Conservation (phyloP, 148 eudicot species). For the Rhododendron ferrugineum region DNA sequence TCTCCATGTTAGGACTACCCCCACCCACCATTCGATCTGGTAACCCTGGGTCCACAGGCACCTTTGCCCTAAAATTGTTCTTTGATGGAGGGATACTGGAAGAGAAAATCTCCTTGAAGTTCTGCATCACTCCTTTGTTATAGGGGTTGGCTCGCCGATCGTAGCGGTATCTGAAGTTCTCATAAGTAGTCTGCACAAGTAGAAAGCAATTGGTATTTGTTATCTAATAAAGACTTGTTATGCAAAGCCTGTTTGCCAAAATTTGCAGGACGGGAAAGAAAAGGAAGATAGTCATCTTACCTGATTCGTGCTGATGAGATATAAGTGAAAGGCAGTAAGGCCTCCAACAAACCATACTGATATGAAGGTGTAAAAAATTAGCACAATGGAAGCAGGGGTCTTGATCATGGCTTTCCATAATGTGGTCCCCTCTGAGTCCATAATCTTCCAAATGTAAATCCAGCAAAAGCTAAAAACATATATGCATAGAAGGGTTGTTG, state of each 20-base stretch:
- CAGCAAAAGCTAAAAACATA: conserved; percentile 91
- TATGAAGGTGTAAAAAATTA: conserved; percentile 79
- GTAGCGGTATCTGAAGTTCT: conserved; percentile 88
- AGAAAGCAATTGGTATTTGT: background rate
- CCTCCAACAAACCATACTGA: conserved; percentile 99
- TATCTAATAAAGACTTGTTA: background rate
- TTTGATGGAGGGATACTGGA: conserved; percentile 57
- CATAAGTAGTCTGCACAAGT: conserved; percentile 79
- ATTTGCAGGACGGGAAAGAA: background rate
- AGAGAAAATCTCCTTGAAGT: conserved; percentile 79
- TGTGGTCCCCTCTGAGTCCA: conserved; percentile 53
- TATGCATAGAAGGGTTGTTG: conserved; percentile 79
- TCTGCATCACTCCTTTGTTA: conserved; percentile 73
- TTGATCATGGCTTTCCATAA: conserved; percentile 93
- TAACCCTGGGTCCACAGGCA: conserved; percentile 50
- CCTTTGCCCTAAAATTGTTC: conserved; percentile 70
- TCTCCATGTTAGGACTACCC: conserved; percentile 94
- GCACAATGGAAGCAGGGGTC: conserved; percentile 89
- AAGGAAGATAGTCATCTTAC: conserved; percentile 21
- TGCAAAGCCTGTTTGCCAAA: background rate
- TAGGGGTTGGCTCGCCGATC: conserved; percentile 89
- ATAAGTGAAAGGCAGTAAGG: conserved; percentile 85
- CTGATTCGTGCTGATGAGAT: conserved; percentile 95
- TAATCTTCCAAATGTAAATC: conserved; percentile 80
- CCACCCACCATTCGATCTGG: conserved; percentile 53